A percentile compares a stretch with the other conserved stretches of the same genome.
Evolutionary conservation across 2,329 filamentous ascomycete species (phyloP).

Genomic region (Nannizziopsis barbatae): DNA sequence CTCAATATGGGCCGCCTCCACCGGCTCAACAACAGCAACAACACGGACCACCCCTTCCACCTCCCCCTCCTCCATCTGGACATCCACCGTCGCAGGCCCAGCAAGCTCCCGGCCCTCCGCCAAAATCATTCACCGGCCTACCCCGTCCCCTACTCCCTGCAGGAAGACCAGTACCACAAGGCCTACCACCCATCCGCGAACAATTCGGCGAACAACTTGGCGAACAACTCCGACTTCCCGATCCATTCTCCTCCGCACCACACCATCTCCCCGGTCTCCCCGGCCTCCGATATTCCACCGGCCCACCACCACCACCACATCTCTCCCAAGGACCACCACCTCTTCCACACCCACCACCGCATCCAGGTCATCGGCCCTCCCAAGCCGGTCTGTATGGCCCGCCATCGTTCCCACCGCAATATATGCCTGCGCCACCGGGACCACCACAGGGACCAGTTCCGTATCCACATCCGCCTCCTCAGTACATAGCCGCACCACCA

Average conservation of each 20-base stretch:
- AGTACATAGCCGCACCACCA: not conserved
- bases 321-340: not conserved
- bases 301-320: constrained; percentile 8
- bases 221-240: constrained; percentile 27
- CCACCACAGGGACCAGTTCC: not conserved
- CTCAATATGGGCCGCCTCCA: constrained; percentile 17
- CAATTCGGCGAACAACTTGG: constrained; percentile 25
- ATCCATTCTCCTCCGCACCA: constrained; percentile 26
- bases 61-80: not conserved
- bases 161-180: constrained; percentile 13
- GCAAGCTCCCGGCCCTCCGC: not conserved
- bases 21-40: constrained; percentile 19
- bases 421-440: constrained; percentile 6
- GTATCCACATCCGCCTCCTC: constrained; percentile 3
- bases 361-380: constrained; percentile 1
- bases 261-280: constrained; percentile 33
- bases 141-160: constrained; percentile 30
- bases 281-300: constrained; percentile 27
- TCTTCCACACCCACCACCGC: constrained; percentile 3
- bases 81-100: not conserved
- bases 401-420: constrained; percentile 5
- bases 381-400: constrained; percentile 4
- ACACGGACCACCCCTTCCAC: not conserved
- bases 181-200: constrained; percentile 24
- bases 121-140: constrained; percentile 1